Base-by-base conservation (phyloP, 495 filamentous ascomycete genomes). In the Podospora pseudopauciseta region DNA sequence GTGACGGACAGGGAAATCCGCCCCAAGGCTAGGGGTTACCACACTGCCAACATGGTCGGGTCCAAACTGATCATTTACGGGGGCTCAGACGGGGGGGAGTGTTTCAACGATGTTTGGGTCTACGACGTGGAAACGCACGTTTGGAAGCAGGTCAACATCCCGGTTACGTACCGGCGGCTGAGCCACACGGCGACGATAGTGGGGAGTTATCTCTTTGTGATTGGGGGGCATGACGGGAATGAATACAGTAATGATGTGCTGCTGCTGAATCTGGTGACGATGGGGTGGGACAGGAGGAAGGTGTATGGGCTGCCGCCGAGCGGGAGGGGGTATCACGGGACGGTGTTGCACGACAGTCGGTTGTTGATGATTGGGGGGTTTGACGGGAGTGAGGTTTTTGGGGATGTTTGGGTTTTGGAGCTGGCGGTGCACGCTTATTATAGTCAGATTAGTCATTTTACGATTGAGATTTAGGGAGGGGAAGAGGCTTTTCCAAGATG, bases 31-130 rank as follows among this genome's bases (percentile, higher is more conserved):
- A 77, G 87, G 54, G 87, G 87, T 13, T 90, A 90, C 69, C 87
- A 90, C 73, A 90, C 87, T 16, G 87, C 87, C 44, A 89, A 89
- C 73, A 89, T 90, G 84, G 87, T 90, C 49, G 87, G 87, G 39
- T 81, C 79, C 71, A 90, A 90, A 75, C 81, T 90, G 34, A 89
- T 90, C 71, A 86, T 90, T 62, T 90, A 84, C 73, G 87, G 87
- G 28, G 87, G 87, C 7, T 88, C 85, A 2, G 87, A 89, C 70
- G 87, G 87, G 60, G 85, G 84, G 39, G 86, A 89, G 75, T 89
- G 87, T 74, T 90, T 89, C 75, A 81, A 85, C 70, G 87, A 90
- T 73, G 87, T 90, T 39, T 90, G 87, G 87, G 82, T 90, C 28
- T 89, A 89, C 72, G 85, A 89, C 71, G 85, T 88, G 23, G 86